Percentiles rank a stretch among this genome's conserved stretches.
Evolutionary conservation across 164 flowering plant species (phyloP).

Genomic region (Cinnamomum chago): DNA sequence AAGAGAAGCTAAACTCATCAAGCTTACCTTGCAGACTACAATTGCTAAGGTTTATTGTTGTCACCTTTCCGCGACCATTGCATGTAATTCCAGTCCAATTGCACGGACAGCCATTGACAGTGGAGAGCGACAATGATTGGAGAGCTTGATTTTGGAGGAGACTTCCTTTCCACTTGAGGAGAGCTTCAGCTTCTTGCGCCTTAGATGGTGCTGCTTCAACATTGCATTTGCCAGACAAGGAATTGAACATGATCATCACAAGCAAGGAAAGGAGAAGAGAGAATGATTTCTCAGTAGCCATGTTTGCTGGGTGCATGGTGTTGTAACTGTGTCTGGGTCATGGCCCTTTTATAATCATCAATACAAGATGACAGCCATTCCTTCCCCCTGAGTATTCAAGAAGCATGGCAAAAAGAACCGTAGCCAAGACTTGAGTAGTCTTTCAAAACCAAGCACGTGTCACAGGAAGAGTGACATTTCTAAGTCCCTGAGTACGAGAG

Average conservation of each 20-base stretch:
- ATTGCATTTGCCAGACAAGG: too few relatives aligned
- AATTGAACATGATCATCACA: not conserved
- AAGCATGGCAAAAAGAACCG: too few relatives aligned
- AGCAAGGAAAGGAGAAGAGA: not conserved
- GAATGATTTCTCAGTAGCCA: too few relatives aligned
- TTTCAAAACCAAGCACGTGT: too few relatives aligned
- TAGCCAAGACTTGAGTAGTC: too few relatives aligned
- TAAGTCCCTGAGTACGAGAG: too few relatives aligned
- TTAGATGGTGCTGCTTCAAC: not conserved
- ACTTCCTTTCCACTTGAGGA: not conserved
- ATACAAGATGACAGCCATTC: too few relatives aligned
- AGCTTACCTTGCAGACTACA: slow-evolving; percentile 13
- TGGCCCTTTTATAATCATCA: too few relatives aligned
- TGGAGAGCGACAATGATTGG: not conserved
- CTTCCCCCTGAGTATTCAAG: too few relatives aligned
- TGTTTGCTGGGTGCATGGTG: too few relatives aligned
- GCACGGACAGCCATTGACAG: not conserved
- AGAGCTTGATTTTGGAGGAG: not conserved
- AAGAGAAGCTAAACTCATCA: slow-evolving; percentile 17
- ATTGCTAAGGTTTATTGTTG: slow-evolving; percentile 8
- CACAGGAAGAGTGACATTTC: too few relatives aligned
- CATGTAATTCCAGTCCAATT: slow-evolving; percentile 20
- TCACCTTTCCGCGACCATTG: slow-evolving; percentile 11
- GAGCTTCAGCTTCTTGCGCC: not conserved
- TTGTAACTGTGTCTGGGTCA: too few relatives aligned